phyloP scores from a whole-genome alignment of 345 rosid genomes.

The Acer negundo region DNA sequence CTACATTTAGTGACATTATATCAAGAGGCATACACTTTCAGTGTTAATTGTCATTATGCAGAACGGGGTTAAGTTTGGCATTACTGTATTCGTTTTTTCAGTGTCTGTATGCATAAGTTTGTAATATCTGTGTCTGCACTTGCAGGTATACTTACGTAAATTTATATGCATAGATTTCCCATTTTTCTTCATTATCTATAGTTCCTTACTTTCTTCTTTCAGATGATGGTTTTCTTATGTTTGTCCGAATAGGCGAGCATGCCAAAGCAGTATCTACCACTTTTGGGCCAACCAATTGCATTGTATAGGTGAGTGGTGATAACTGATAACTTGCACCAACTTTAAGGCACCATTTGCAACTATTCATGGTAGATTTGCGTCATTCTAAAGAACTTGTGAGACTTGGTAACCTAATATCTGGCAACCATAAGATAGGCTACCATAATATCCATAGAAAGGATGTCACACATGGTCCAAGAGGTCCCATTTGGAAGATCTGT shows the following conservation, averaged over 20 bases:
- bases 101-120: not conserved
- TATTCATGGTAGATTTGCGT: not conserved
- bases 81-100: not conserved
- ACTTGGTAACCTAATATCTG: not conserved
- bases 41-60: not conserved
- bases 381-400: not conserved
- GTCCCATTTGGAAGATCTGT: not conserved
- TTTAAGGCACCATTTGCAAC: not conserved
- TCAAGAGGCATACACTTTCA: not conserved
- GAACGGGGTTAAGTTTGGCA: not conserved
- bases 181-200: conserved; percentile 17
- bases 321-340: conserved; percentile 15
- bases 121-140: not conserved
- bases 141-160: not conserved
- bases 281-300: conserved; percentile 91
- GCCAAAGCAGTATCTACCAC: conserved; percentile 98
- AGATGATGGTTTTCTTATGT: conserved; percentile 45
- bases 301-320: conserved; percentile 67
- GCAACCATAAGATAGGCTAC: not conserved
- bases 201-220: conserved; percentile 30
- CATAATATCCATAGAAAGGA: not conserved
- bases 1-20: not conserved
- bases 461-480: not conserved
- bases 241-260: conserved; percentile 73
- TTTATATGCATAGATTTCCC: not conserved